phyloP scores from a whole-genome alignment of 2,329 filamentous ascomycete species.

The Zymoseptoria passerinii region DNA sequence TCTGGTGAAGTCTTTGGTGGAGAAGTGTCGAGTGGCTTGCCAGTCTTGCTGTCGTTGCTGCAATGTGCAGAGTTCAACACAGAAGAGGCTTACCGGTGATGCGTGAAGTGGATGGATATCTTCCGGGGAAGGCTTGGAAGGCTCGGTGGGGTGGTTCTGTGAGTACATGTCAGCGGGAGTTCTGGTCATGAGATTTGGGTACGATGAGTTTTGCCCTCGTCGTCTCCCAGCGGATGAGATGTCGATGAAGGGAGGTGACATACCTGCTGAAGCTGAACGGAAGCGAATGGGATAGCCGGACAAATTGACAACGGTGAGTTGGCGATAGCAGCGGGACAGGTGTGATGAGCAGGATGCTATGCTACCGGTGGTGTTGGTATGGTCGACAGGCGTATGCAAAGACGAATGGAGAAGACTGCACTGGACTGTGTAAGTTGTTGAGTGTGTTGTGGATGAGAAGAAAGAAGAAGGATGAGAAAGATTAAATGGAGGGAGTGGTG shows the following conservation, averaged over 20 bases:
- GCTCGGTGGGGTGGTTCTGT: conserved; percentile 7
- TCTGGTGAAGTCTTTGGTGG: neutral
- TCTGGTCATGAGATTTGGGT: conserved; percentile 2
- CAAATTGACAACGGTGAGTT: conserved; percentile 18
- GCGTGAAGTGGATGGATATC: conserved; percentile 20
- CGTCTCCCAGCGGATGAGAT: neutral
- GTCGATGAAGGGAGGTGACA: conserved; percentile 57
- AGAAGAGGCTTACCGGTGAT: conserved; percentile 18
- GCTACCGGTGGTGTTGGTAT: conserved; percentile 25
- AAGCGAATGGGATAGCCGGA: conserved; percentile 55
- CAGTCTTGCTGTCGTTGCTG: conserved; percentile 6
- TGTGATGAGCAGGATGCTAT: conserved; percentile 30
- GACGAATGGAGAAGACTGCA: conserved; percentile 29
- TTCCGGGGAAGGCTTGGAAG: conserved; percentile 15
- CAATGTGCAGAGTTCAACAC: conserved; percentile 8
- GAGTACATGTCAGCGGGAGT: neutral
- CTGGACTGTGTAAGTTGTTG: conserved; percentile 21
- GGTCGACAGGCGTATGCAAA: conserved; percentile 28
- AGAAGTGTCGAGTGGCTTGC: neutral
- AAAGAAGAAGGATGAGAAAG: conserved; percentile 15
- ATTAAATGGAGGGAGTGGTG: conserved; percentile 2
- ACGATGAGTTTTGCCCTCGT: neutral
- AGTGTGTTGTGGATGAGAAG: conserved; percentile 20
- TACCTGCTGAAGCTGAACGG: conserved; percentile 99
- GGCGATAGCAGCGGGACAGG: conserved; percentile 22